A percentile compares a stretch with the other conserved stretches of the same genome.
Conservation (phyloP, 2,329 filamentous ascomycete genomes). For the Cladorrhinum sp. region DNA sequence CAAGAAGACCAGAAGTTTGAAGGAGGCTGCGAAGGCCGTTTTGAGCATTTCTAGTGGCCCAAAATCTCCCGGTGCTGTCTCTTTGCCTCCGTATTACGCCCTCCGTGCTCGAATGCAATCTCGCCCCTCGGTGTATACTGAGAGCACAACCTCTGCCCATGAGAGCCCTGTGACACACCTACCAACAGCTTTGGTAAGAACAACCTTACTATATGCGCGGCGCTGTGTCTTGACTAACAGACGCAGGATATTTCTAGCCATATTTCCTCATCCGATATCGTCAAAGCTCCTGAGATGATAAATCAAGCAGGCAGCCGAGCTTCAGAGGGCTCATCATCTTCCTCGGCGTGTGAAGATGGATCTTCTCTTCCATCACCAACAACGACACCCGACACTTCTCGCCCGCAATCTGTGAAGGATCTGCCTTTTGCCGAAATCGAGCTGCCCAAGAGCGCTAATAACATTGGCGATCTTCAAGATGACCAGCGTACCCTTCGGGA, state of each 20-base stretch:
- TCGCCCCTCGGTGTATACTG: conserved; percentile 1
- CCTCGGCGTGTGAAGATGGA: conserved; percentile 41
- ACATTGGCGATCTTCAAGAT: conserved; percentile 13
- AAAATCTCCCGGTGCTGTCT: not conserved
- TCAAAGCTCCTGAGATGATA: conserved; percentile 14
- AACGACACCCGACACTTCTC: conserved; percentile 42
- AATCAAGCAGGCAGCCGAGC: conserved; percentile 18
- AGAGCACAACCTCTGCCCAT: not conserved
- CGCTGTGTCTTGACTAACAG: conserved; percentile 1
- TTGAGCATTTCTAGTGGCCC: conserved; percentile 27
- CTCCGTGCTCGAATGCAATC: conserved; percentile 20
- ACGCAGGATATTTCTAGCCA: conserved; percentile 1
- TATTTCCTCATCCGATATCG: not conserved
- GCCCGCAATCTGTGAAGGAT: conserved; percentile 42
- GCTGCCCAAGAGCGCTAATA: conserved; percentile 6
- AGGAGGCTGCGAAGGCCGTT: conserved; percentile 36
- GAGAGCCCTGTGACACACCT: not conserved
- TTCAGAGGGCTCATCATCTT: conserved; percentile 39
- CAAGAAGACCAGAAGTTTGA: conserved; percentile 34
- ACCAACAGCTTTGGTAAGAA: not conserved
- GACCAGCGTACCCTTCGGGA: conserved; percentile 25
- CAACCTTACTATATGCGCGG: not conserved
- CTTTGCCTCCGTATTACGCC: conserved; percentile 18
- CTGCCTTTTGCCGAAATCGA: conserved; percentile 25
- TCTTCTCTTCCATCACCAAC: conserved; percentile 37